Percentiles rank a stretch among this genome's conserved stretches.
Evolutionary conservation across 2,329 filamentous ascomycete genomes (phyloP).

Genomic region (Penicillium sp.): DNA sequence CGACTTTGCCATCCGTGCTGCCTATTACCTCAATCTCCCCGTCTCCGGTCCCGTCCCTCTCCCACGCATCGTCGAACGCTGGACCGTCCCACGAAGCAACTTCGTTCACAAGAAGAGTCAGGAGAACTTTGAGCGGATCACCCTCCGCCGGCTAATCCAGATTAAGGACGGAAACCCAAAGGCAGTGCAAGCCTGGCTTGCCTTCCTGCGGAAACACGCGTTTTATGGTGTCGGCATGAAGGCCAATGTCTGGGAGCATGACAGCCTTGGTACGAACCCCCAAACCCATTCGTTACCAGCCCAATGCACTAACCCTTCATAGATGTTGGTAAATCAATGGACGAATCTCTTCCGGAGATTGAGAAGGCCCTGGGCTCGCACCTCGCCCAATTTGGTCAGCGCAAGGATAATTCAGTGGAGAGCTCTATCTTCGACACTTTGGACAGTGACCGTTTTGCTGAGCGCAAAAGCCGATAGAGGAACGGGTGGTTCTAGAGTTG

Average conservation of each 20-base stretch:
- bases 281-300: not conserved
- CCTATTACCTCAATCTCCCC: conserved; percentile 87
- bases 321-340: conserved; percentile 46
- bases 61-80: conserved; percentile 82
- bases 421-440: conserved; percentile 36
- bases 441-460: conserved; percentile 37
- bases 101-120: conserved; percentile 98
- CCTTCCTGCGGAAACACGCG: conserved; percentile 86
- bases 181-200: conserved; percentile 86
- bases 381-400: conserved; percentile 44
- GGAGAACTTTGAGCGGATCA: conserved; percentile 96
- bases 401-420: conserved; percentile 28
- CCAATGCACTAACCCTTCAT: conserved; percentile 12
- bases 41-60: conserved; percentile 83
- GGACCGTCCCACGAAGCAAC: conserved; percentile 84
- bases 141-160: conserved; percentile 80
- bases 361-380: conserved; percentile 42
- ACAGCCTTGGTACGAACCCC: conserved; percentile 61
- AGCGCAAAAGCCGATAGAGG: conserved; percentile 31
- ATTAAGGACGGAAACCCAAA: conserved; percentile 90
- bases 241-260: conserved; percentile 92
- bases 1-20: conserved; percentile 91
- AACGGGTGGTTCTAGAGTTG: not conserved
- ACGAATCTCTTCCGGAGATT: conserved; percentile 36
- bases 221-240: conserved; percentile 99